Evolutionary conservation across 495 filamentous ascomycete species (phyloP).

Genomic region (Penicillium cataractarum): DNA sequence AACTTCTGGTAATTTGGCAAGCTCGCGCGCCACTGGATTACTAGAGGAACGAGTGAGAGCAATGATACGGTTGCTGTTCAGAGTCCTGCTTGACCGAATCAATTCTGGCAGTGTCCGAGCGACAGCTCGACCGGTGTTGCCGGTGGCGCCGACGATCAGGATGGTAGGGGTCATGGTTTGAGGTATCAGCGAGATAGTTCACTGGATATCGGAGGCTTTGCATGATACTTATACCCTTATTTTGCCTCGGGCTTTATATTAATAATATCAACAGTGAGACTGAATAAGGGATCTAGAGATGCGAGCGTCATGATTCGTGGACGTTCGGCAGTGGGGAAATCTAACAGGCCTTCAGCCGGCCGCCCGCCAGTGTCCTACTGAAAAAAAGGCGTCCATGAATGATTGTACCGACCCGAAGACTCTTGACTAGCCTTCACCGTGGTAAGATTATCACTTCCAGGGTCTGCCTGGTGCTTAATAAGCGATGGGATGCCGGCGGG

Average conservation of each 20-base stretch:
- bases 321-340: neutral
- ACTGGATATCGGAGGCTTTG: neutral
- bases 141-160: constrained; percentile 19
- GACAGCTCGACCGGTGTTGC: constrained; percentile 38
- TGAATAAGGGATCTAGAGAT: neutral
- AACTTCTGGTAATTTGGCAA: constrained; percentile 43
- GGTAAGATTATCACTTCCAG: neutral
- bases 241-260: neutral
- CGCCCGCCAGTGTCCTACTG: constrained; percentile 8
- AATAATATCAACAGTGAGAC: neutral
- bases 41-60: constrained; percentile 42
- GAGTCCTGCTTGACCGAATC: constrained; percentile 27
- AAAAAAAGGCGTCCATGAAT: neutral
- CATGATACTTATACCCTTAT: constrained; percentile 1
- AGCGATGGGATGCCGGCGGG: neutral
- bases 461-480: neutral
- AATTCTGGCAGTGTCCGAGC: constrained; percentile 38
- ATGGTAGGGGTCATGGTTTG: constrained; percentile 14
- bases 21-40: constrained; percentile 35
- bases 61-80: constrained; percentile 39
- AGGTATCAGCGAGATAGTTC: neutral
- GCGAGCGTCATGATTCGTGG: neutral
- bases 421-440: neutral
- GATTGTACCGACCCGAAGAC: neutral
- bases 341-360: neutral